A percentile compares a stretch with the other conserved stretches of the same genome.
phyloP scores from a whole-genome alignment of 2,329 filamentous ascomycete genomes.

The Trematosphaeria pertusa region DNA sequence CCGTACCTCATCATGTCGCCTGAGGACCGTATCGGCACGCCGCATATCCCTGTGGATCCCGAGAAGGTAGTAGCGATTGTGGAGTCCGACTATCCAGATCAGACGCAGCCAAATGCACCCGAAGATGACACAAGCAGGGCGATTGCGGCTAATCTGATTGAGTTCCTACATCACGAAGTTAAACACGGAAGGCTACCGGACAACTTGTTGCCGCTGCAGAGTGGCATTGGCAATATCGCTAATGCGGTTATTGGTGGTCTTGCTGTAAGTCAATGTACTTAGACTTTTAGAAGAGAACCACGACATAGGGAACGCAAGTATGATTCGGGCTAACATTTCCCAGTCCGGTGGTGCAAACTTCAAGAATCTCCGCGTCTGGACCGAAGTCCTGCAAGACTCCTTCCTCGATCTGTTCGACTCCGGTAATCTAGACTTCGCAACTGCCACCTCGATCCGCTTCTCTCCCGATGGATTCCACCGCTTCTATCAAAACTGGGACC shows the following conservation, averaged over 20 bases:
- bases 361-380: constrained; percentile 89
- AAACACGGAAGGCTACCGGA: constrained; percentile 75
- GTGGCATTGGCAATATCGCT: constrained; percentile 90
- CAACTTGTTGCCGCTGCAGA: constrained; percentile 81
- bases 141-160: constrained; percentile 82
- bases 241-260: constrained; percentile 90
- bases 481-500: constrained; percentile 86
- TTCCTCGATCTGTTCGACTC: constrained; percentile 93
- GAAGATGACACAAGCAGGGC: constrained; percentile 75
- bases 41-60: constrained; percentile 82
- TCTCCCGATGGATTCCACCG: constrained; percentile 89
- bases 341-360: constrained; percentile 74
- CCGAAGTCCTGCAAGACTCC: constrained; percentile 89
- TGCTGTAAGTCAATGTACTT: constrained; percentile 56
- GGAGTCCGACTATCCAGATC: constrained; percentile 83
- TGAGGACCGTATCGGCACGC: constrained; percentile 84
- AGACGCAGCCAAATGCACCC: constrained; percentile 75
- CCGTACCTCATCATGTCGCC: constrained; percentile 85
- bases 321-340: too few relatives aligned
- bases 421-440: constrained; percentile 86
- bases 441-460: constrained; percentile 88
- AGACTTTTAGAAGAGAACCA: too few relatives aligned
- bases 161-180: constrained; percentile 87
- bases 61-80: constrained; percentile 85
- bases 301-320: too few relatives aligned